phyloP scores from a whole-genome alignment of 1,284 basidiomycete species.

The Ustilago lituana region DNA sequence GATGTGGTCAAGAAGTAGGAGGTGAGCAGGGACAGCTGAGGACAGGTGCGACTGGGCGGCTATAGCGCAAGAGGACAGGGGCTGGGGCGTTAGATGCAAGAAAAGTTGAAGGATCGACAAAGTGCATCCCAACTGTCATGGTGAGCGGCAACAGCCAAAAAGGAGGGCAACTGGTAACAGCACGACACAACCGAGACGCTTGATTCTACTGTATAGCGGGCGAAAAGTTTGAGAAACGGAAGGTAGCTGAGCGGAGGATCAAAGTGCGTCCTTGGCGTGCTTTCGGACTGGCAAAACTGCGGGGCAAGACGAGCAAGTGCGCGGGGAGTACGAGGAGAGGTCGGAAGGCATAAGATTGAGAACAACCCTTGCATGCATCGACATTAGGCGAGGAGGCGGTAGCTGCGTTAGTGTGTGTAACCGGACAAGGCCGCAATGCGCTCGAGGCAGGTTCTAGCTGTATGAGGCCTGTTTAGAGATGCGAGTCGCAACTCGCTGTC shows the following conservation, averaged over 20 bases:
- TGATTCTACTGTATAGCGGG: too few relatives aligned
- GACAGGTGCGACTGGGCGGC: not conserved
- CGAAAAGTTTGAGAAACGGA: not conserved
- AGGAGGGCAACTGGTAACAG: not conserved
- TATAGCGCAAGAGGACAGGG: not conserved
- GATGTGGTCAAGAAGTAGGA: not conserved
- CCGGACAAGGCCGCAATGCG: not conserved
- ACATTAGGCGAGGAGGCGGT: conserved; percentile 23
- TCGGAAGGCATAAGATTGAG: not conserved
- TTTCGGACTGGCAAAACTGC: not conserved
- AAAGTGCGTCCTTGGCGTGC: conserved; percentile 7
- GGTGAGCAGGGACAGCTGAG: not conserved
- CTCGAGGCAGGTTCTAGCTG: not conserved
- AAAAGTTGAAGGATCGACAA: conserved; percentile 19
- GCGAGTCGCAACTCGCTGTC: not conserved
- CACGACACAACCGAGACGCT: too few relatives aligned
- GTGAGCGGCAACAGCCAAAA: not conserved
- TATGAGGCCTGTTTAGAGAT: not conserved
- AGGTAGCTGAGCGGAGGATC: conserved; percentile 2
- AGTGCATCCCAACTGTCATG: conserved; percentile 13
- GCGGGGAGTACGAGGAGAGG: not conserved
- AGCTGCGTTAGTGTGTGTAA: conserved; percentile 9
- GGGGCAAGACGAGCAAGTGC: conserved; percentile 10
- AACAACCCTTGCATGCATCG: conserved; percentile 29
- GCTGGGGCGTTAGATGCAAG: conserved; percentile 2